Evolutionary conservation across 495 filamentous ascomycete genomes (phyloP).

Genomic region (Sporormia fimetaria): DNA sequence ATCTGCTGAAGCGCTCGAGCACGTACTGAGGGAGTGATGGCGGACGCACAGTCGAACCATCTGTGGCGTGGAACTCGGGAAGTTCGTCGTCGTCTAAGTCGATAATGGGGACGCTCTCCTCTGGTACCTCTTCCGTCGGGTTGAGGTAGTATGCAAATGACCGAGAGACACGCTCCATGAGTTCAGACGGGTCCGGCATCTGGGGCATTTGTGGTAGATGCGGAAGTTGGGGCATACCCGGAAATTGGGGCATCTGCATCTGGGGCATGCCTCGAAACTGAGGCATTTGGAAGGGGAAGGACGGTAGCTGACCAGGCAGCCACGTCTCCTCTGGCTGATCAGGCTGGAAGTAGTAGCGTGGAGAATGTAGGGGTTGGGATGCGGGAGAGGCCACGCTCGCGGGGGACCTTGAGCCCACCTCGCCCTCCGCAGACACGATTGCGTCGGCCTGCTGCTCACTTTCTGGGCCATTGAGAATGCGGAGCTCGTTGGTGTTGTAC

Average conservation of each 20-base stretch:
- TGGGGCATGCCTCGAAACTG: constrained; percentile 3
- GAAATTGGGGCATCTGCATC: constrained; percentile 16
- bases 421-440: constrained; percentile 10
- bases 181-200: constrained; percentile 26
- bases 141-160: constrained; percentile 21
- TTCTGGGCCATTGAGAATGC: constrained; percentile 27
- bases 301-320: constrained; percentile 17
- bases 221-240: constrained; percentile 24
- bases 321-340: constrained; percentile 18
- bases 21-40: constrained; percentile 22
- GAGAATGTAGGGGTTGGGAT: constrained; percentile 12
- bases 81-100: constrained; percentile 16
- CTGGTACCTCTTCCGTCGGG: constrained; percentile 12
- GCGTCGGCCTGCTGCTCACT: constrained; percentile 26
- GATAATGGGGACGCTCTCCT: constrained; percentile 11
- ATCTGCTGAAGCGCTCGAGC: constrained; percentile 13
- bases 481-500: constrained; percentile 37
- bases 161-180: constrained; percentile 28
- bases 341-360: constrained; percentile 21
- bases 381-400: constrained; percentile 12
- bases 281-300: constrained; percentile 18
- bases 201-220: constrained; percentile 20
- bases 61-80: constrained; percentile 9
- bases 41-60: constrained; percentile 9
- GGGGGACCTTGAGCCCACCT: constrained; percentile 7